Evolutionary conservation across 192 early-diverging fungal genomes (phyloP), one percentile per base, ranked within the genome.

Genomic region (Podila horticola): DNA sequence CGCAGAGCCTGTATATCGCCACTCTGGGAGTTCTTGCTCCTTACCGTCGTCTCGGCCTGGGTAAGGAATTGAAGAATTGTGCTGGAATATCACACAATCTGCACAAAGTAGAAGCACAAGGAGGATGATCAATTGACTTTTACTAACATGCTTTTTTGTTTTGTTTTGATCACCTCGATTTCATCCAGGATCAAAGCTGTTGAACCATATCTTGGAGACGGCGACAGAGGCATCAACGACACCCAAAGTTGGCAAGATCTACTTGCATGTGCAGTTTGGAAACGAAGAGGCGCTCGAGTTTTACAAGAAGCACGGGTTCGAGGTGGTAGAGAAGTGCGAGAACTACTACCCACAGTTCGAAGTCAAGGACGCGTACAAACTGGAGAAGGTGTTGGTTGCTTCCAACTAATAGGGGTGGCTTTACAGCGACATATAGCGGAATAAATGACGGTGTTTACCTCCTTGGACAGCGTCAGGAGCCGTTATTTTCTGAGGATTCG

Each of bases 11-110:
- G 31, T 97, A 97, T 74, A 96, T 98, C 72, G 76, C 76, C 19
- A 98, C 97, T 2, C 84, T 98, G 60, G 96, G 96, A 36, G 95
- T 98, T 41, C 84, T 98, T 31, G 89, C 89, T 13, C 93, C 94
- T 15, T 97, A 93, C 71, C 84, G 97, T 29, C 82, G 91, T n/a
- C 85, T 93, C 30, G 93, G 93, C 1, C 81, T 97, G 51, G 96
- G 95, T 86, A 89, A 71, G 45, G n/a, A 38, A 12, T 66, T 6
- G 26, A 26, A 26, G 41, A 26, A 33, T 24, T 58, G 36, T 52
- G 20, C 51, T 34, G 17, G 49, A 22, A 48, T 57, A 6, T 20
- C 41, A 45, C n/a, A 52, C 58, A 41, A 13, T 45, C 41, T 41
- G 50, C 26, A 52, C 2, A 66, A 66, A 11, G 52, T n/a, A 64